A percentile compares a stretch with the other conserved stretches of the same genome.
These are phyloP conservation scores for Colletotrichum theobromicola DNA, from an alignment of 2,329 filamentous ascomycete species.

Conservation along the genomic window DNA sequence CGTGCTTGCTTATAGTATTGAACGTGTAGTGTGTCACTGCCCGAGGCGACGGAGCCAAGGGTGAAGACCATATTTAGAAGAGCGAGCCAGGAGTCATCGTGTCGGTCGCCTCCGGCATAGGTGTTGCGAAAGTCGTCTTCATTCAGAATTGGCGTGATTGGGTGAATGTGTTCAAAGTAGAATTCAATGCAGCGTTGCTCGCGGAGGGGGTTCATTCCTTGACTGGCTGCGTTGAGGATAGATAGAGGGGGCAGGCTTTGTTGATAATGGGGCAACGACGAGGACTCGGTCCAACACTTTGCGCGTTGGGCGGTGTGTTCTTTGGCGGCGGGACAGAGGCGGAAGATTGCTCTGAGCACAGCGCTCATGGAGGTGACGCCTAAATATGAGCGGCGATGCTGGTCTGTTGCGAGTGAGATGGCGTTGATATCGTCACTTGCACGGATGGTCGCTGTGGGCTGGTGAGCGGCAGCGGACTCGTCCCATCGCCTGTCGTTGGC, in stretches of 20 bases:
- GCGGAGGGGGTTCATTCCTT: slow-evolving; percentile 38
- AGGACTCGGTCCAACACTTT: slow-evolving; percentile 25
- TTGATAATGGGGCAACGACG: slow-evolving; percentile 33
- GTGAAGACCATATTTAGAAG: slow-evolving; percentile 68
- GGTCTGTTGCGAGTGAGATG: slow-evolving; percentile 54
- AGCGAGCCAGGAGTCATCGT: slow-evolving; percentile 64
- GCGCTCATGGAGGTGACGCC: slow-evolving; percentile 70
- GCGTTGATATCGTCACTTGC: slow-evolving; percentile 37
- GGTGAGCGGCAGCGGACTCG: slow-evolving; percentile 26
- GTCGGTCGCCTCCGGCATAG: slow-evolving; percentile 44
- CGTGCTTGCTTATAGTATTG: slow-evolving; percentile 62
- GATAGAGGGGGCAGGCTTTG: slow-evolving; percentile 31
- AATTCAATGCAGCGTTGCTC: slow-evolving; percentile 55
- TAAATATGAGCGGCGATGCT: slow-evolving; percentile 63
- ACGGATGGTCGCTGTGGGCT: slow-evolving; percentile 23
- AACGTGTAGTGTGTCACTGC: slow-evolving; percentile 59
- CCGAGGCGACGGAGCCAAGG: slow-evolving; percentile 64
- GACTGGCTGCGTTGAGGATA: slow-evolving; percentile 35
- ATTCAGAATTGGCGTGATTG: slow-evolving; percentile 65
- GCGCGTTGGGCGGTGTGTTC: slow-evolving; percentile 29
- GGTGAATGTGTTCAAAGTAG: slow-evolving; percentile 66
- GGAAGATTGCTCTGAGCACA: slow-evolving; percentile 61
- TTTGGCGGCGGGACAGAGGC: slow-evolving; percentile 34
- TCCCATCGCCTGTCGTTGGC: slow-evolving; percentile 33
- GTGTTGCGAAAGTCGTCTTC: slow-evolving; percentile 55